Evolutionary conservation across 2,329 filamentous ascomycete genomes (phyloP).

Genomic region (Amauroascus verrucosus): DNA sequence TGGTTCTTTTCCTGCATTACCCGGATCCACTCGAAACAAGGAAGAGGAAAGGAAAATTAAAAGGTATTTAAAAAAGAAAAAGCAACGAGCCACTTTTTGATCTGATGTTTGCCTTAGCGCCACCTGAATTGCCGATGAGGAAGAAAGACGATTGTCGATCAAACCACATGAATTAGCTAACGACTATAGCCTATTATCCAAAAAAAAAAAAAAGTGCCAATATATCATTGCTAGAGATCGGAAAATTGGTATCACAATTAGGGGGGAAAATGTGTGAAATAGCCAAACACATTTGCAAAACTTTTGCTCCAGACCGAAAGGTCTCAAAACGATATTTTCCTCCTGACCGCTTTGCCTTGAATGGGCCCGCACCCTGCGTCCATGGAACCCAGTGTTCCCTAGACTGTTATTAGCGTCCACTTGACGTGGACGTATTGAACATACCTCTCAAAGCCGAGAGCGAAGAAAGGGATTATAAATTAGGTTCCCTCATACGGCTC

Average conservation of each 20-base stretch:
- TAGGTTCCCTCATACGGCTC: slow-evolving; percentile 10
- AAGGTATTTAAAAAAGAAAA: background rate
- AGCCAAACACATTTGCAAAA: background rate
- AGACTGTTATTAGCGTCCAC: background rate
- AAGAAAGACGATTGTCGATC: background rate
- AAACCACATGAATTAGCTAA: too few species aligned
- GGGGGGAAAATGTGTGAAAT: too few species aligned
- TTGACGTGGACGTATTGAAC: slow-evolving; percentile 8
- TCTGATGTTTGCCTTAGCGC: background rate
- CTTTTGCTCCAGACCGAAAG: background rate
- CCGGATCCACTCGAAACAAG: slow-evolving; percentile 1
- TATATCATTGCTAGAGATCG: too few species aligned
- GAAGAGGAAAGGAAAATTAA: background rate
- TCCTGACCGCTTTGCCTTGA: slow-evolving; percentile 4
- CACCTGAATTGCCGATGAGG: background rate
- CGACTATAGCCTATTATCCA: too few species aligned
- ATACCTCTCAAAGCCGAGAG: background rate
- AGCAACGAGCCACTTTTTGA: slow-evolving; percentile 4
- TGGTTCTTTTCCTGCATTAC: background rate
- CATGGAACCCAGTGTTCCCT: background rate
- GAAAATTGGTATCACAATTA: background rate
- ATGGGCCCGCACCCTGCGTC: background rate
- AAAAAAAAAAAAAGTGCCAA: too few species aligned
- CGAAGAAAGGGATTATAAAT: background rate
- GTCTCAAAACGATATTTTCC: background rate